phyloP scores from a whole-genome alignment of 441 rosid species.

The Arabidopsis lyrata region DNA sequence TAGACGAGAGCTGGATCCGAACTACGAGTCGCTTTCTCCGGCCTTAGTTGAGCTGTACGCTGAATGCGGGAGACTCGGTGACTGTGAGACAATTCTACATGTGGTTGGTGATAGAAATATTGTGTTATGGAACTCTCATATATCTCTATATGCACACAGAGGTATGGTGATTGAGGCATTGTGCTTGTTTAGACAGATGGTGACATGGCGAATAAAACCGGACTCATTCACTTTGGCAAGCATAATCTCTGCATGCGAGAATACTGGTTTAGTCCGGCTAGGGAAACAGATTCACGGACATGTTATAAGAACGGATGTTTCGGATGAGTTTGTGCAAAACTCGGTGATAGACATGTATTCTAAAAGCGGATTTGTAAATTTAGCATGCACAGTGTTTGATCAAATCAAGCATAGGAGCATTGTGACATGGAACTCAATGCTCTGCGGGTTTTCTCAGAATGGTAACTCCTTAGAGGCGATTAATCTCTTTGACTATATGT shows the following conservation, averaged over 20 bases:
- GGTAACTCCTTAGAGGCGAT: slow-evolving; percentile 72
- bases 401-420: slow-evolving; percentile 55
- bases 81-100: slow-evolving; percentile 57
- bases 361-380: slow-evolving; percentile 64
- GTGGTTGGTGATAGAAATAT: slow-evolving; percentile 56
- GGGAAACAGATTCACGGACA: slow-evolving; percentile 81
- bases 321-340: slow-evolving; percentile 70
- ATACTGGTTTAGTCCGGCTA: slow-evolving; percentile 50
- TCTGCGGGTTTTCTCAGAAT: slow-evolving; percentile 72
- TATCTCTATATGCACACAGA: slow-evolving; percentile 60
- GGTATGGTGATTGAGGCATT: slow-evolving; percentile 67
- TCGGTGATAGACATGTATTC: slow-evolving; percentile 76
- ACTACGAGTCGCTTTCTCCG: slow-evolving; percentile 60
- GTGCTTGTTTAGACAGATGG: slow-evolving; percentile 60
- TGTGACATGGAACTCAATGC: slow-evolving; percentile 81
- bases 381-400: slow-evolving; percentile 58
- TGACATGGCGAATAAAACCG: slow-evolving; percentile 51
- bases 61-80: slow-evolving; percentile 54
- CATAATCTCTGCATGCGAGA: slow-evolving; percentile 72
- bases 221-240: slow-evolving; percentile 78
- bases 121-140: slow-evolving; percentile 73
- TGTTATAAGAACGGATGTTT: slow-evolving; percentile 50
- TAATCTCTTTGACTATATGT: slow-evolving; percentile 69
- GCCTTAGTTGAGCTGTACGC: slow-evolving; percentile 70
- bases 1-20: slow-evolving; percentile 51